Percentiles rank a stretch among this genome's conserved stretches.
Conservation (phyloP, 768 basidiomycete species). For the Asterophora lycoperdoides region DNA sequence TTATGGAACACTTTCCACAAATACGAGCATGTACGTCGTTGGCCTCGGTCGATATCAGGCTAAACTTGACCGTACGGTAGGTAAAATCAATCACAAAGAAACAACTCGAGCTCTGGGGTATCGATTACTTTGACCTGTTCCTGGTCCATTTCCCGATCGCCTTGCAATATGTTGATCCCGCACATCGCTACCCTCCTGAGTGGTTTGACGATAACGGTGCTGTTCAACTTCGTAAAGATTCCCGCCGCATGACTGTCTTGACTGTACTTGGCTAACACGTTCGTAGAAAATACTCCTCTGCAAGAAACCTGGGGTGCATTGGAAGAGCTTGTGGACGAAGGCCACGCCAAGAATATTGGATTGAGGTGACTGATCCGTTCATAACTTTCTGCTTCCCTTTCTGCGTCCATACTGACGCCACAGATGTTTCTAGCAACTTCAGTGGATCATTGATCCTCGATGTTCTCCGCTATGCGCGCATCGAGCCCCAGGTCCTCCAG, state of each 20-base stretch:
- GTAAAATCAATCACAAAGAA: conserved; percentile 51
- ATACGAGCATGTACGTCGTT: conserved; percentile 58
- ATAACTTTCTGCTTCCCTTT: neutral
- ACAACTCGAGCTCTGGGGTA: conserved; percentile 78
- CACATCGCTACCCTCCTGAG: conserved; percentile 73
- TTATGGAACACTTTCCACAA: conserved; percentile 91
- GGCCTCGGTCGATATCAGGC: conserved; percentile 8
- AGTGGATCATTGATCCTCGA: conserved; percentile 70
- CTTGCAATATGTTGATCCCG: conserved; percentile 74
- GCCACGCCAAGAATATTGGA: conserved; percentile 75
- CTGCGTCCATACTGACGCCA: neutral
- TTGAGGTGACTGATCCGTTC: conserved; percentile 43
- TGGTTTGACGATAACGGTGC: conserved; percentile 76
- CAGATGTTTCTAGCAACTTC: conserved; percentile 53
- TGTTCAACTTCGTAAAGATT: conserved; percentile 53
- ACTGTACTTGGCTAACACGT: neutral
- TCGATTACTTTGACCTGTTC: conserved; percentile 81
- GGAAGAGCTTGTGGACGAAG: conserved; percentile 73
- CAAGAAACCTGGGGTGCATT: conserved; percentile 82
- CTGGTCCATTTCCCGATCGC: conserved; percentile 85
- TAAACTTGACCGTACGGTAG: conserved; percentile 23
- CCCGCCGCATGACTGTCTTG: neutral
- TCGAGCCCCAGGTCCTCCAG: conserved; percentile 67
- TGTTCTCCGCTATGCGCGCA: conserved; percentile 72
- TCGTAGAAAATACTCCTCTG: conserved; percentile 58